These are phyloP conservation scores for Leucoagaricus sp. DNA, from an alignment of 1,284 basidiomycete species.

Conservation along the genomic window DNA sequence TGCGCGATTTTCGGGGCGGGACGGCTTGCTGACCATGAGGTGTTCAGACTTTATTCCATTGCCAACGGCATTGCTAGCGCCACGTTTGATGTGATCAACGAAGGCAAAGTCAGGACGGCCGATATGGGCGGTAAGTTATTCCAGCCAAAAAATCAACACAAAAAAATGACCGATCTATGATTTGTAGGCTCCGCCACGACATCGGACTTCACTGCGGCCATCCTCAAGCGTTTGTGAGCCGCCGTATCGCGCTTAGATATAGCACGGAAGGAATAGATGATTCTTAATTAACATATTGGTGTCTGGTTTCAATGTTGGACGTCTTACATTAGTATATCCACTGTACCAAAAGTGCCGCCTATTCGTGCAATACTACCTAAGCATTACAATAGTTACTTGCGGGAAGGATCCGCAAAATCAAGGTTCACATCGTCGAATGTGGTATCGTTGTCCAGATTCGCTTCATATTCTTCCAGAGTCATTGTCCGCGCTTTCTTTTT, in stretches of 20 bases:
- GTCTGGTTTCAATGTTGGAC: conserved; percentile 12
- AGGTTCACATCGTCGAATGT: conserved; percentile 46
- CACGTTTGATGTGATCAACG: conserved; percentile 92
- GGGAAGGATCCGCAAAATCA: conserved; percentile 24
- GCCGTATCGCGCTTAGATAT: not conserved
- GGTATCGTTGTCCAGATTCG: conserved; percentile 46
- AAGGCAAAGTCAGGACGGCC: conserved; percentile 88
- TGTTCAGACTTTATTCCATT: conserved; percentile 79
- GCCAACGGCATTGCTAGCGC: conserved; percentile 95
- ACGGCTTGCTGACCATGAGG: conserved; percentile 1
- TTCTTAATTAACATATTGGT: conserved; percentile 17
- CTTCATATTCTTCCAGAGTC: conserved; percentile 55
- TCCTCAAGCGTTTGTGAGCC: conserved; percentile 73
- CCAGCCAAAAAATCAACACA: not conserved
- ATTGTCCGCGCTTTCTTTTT: conserved; percentile 41
- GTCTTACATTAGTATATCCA: conserved; percentile 14
- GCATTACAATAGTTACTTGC: not conserved
- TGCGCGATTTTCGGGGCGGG: not conserved
- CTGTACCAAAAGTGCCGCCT: conserved; percentile 19
- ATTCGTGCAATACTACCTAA: conserved; percentile 16
- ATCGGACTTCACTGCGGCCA: conserved; percentile 88
- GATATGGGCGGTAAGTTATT: conserved; percentile 88
- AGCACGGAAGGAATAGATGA: conserved; percentile 18
- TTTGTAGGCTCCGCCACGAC: conserved; percentile 79
- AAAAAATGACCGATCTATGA: conserved; percentile 12